A percentile compares a stretch with the other conserved stretches of the same genome.
phyloP scores from a whole-genome alignment of 495 filamentous ascomycete genomes.

The Podospora fimiseda region DNA sequence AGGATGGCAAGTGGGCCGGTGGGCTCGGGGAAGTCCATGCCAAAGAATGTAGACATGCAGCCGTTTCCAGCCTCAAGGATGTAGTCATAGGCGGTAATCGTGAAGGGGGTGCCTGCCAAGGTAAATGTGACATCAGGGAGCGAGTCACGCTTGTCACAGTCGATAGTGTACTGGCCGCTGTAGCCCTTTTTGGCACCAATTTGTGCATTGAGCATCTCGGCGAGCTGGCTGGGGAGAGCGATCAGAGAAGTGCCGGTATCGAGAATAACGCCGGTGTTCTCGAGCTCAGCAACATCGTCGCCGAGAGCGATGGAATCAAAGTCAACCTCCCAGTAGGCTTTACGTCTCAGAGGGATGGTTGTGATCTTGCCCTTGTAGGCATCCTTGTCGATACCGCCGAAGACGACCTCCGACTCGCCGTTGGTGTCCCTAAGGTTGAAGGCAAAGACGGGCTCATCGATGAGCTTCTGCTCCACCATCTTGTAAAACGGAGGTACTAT shows the following conservation, averaged over 20 bases:
- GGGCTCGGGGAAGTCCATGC: conserved; percentile 92
- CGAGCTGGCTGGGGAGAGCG: conserved; percentile 83
- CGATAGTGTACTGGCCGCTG: conserved; percentile 90
- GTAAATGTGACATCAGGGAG: conserved; percentile 88
- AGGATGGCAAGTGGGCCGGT: conserved; percentile 92
- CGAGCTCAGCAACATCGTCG: conserved; percentile 72
- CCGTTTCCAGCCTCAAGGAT: conserved; percentile 91
- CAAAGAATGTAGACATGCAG: conserved; percentile 96
- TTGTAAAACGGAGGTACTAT: conserved; percentile 95
- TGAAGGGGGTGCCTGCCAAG: conserved; percentile 82
- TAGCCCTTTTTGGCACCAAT: conserved; percentile 96
- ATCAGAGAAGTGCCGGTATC: conserved; percentile 99
- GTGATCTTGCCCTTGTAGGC: conserved; percentile 88
- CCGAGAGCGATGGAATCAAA: conserved; percentile 88
- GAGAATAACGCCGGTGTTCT: conserved; percentile 90
- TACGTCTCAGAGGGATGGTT: conserved; percentile 88
- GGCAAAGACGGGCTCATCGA: conserved; percentile 91
- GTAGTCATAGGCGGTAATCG: conserved; percentile 85
- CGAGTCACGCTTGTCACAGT: conserved; percentile 73
- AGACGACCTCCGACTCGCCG: conserved; percentile 78
- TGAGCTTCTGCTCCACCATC: conserved; percentile 78
- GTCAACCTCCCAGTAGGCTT: conserved; percentile 99
- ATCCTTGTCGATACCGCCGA: conserved; percentile 82
- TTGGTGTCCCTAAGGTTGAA: conserved; percentile 82
- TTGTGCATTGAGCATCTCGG: conserved; percentile 95